Percentiles rank a stretch among this genome's conserved stretches.
phyloP scores from a whole-genome alignment of 208 protist genomes.

The Wallacemonas sp. region DNA sequence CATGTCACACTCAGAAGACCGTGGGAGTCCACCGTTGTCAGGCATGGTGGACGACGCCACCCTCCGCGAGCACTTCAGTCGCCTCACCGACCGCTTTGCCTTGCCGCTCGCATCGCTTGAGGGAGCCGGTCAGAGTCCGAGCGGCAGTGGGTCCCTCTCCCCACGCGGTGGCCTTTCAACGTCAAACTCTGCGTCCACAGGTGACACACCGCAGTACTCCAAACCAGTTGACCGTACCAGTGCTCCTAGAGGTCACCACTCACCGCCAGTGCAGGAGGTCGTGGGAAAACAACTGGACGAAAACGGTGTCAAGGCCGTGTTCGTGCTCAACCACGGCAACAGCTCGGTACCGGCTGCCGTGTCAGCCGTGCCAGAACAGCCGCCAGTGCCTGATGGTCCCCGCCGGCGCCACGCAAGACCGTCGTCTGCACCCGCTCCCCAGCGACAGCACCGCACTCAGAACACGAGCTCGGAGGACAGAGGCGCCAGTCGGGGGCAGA shows the following conservation, averaged over 20 bases:
- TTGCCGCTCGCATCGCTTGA: background rate
- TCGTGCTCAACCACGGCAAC: background rate
- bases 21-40: background rate
- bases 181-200: background rate
- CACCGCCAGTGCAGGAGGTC: background rate
- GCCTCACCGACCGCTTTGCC: constrained; percentile 11
- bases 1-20: background rate
- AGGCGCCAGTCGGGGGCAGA: background rate
- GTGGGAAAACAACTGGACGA: too few species aligned
- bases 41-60: background rate
- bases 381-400: background rate
- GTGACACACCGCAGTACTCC: background rate
- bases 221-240: background rate
- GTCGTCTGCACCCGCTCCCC: background rate
- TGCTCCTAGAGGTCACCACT: background rate
- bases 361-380: background rate
- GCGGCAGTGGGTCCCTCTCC: constrained; percentile 1
- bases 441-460: background rate
- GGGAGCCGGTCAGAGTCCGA: background rate
- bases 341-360: background rate
- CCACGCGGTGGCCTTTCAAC: constrained; percentile 7
- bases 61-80: constrained; percentile 3
- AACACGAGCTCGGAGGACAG: too few species aligned
- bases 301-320: background rate
- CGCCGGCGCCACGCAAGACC: background rate